Base-by-base conservation (phyloP, 2,329 filamentous ascomycete species). In the Chaetomium sp. region DNA sequence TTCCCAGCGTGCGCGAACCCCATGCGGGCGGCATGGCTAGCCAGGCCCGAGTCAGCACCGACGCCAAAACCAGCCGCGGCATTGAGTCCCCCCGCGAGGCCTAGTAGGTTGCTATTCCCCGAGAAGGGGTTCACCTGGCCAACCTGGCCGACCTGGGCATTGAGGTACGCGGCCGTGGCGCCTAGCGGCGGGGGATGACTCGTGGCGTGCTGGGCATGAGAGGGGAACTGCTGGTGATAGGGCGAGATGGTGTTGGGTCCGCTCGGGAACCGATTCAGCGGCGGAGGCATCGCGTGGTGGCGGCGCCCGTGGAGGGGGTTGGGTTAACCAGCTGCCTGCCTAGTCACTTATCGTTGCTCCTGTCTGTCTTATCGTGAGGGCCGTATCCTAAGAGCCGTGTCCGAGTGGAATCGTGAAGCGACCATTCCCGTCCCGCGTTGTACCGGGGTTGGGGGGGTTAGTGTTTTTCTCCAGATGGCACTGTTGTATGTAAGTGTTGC, bases 11-110 rank as follows among this genome's bases (percentile, higher is more conserved):
- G 86, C 56, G 87, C 82, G 69, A 96, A 96, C 6, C 89, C 86
- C 80, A 94, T 88, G 67, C 92, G 85, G 57, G 89, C 90, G 60
- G 89, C 90, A 70, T 95, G 89, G 70, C 89, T 92, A 36, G 86
- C 89, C 51, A 96, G 81, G 1, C 90, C 89, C 19, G 88, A 87
- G 56, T 81, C 78, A 49, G 80, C 80, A 55, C 72, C 78, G 62
- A 77, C 81, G 60, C 73, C 80, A 54, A 73, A 81, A 57, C 68
- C 68, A 19, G 61, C 69, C 43, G 62, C 68, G 14, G 72, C 64
- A 62, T 76, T 77, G 73, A 79, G 76, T 55, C 78, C 80, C 60
- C 77, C 81, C 49, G 79, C 80, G 56, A 84, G 74, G 50, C 79
- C 80, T 61, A 88, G 78, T 8, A 76, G 71, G 61, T 76, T 78